phyloP scores from a whole-genome alignment of 2,329 filamentous ascomycete species.

The Cyphellophora europaea region DNA sequence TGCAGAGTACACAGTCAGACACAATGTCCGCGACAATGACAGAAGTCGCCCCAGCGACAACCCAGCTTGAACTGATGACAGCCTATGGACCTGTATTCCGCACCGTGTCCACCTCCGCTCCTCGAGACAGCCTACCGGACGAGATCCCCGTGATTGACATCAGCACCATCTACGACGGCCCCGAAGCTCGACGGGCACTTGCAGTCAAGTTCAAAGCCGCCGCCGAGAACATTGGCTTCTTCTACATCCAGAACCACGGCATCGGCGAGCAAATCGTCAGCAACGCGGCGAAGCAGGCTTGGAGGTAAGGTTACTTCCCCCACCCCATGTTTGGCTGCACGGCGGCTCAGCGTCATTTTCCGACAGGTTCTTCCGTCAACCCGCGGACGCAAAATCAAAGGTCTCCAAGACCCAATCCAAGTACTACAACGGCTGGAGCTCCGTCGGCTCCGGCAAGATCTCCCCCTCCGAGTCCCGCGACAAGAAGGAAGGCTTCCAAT shows the following conservation, averaged over 20 bases:
- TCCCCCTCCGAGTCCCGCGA: not conserved
- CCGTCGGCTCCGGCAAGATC: conserved; percentile 15
- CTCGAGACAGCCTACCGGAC: not conserved
- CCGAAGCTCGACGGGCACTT: conserved; percentile 23
- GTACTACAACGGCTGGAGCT: conserved; percentile 29
- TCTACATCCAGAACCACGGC: conserved; percentile 40
- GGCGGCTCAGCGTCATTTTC: no score
- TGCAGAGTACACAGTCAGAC: no score
- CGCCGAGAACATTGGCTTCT: conserved; percentile 27
- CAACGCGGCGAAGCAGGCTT: conserved; percentile 28
- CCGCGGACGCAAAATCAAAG: conserved; percentile 36
- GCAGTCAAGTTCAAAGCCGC: conserved; percentile 4
- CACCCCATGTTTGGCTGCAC: no score
- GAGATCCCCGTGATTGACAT: conserved; percentile 2
- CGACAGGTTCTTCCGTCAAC: conserved; percentile 35
- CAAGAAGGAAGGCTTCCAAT: conserved; percentile 1
- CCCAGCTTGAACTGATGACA: conserved; percentile 34
- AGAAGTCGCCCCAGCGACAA: conserved; percentile 12
- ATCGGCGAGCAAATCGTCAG: conserved; percentile 28
- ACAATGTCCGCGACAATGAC: conserved; percentile 1
- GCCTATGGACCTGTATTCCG: conserved; percentile 34
- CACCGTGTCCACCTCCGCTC: not conserved
- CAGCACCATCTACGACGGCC: conserved; percentile 13
- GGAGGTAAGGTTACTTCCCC: not conserved
- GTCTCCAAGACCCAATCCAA: conserved; percentile 38